Percentiles rank a stretch among this genome's conserved stretches.
phyloP scores from a whole-genome alignment of 2,329 filamentous ascomycete species.

The Macroventuria anomochaeta region DNA sequence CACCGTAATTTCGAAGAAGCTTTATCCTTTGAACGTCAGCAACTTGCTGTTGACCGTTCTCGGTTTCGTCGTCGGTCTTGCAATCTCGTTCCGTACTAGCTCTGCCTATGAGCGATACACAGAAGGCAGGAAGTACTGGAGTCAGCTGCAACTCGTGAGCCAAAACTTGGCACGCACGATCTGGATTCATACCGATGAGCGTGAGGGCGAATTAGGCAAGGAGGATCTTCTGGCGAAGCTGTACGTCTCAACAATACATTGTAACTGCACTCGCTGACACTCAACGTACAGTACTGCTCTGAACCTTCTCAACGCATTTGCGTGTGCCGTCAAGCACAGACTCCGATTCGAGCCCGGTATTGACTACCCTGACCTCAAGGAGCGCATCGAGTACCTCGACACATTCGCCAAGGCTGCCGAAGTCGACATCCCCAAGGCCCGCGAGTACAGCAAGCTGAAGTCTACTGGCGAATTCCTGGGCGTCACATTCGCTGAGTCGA shows the following conservation, averaged over 20 bases:
- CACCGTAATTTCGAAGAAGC: constrained; percentile 56
- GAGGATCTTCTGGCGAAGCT: constrained; percentile 74
- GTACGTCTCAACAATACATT: constrained; percentile 33
- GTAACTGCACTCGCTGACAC: not conserved
- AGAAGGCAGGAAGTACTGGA: constrained; percentile 71
- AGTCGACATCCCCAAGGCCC: constrained; percentile 45
- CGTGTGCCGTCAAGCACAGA: constrained; percentile 80
- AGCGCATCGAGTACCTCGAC: constrained; percentile 73
- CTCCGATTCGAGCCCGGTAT: constrained; percentile 84
- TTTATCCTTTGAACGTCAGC: constrained; percentile 62
- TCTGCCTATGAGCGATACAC: constrained; percentile 75
- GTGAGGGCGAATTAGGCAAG: constrained; percentile 64
- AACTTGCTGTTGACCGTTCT: constrained; percentile 76
- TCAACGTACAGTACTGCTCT: constrained; percentile 63
- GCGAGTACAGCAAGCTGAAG: constrained; percentile 58
- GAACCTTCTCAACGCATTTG: constrained; percentile 79
- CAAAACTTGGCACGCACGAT: constrained; percentile 72
- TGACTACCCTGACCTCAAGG: constrained; percentile 74
- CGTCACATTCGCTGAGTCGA: constrained; percentile 76
- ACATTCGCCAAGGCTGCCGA: constrained; percentile 72
- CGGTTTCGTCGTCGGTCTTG: constrained; percentile 81
- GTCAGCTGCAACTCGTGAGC: constrained; percentile 59
- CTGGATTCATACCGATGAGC: constrained; percentile 77
- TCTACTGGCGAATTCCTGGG: constrained; percentile 74
- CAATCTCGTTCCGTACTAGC: constrained; percentile 77